A percentile compares a stretch with the other conserved stretches of the same genome.
Evolutionary conservation across 176 grass and related monocot species (phyloP).

Genomic region (Pharus latifolius): DNA sequence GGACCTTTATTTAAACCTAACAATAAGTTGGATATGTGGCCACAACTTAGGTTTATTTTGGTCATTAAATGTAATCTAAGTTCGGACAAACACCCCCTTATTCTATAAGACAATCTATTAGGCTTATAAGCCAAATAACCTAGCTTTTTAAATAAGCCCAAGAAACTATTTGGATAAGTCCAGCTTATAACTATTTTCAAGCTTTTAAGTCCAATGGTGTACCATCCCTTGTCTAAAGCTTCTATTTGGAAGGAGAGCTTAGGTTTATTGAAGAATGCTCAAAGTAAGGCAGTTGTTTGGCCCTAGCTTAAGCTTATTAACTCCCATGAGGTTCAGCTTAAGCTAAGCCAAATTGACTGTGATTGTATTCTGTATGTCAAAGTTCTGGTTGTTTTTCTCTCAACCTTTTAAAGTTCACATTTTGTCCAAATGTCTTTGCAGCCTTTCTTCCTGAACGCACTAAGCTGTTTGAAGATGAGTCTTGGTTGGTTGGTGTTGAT

Average conservation of each 20-base stretch:
- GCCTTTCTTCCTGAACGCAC: constrained; percentile 26
- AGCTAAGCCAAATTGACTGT: not conserved
- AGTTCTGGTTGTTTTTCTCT: not conserved
- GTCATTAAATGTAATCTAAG: no score
- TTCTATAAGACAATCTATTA: not conserved
- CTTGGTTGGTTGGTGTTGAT: constrained; percentile 21
- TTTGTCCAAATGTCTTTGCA: constrained; percentile 18
- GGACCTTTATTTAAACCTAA: no score
- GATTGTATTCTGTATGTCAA: constrained; percentile 1
- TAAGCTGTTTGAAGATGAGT: constrained; percentile 28
- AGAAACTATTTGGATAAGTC: not conserved
- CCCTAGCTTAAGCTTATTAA: not conserved
- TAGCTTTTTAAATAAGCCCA: not conserved
- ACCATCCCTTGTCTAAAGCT: not conserved
- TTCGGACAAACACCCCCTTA: no score
- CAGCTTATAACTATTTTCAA: constrained; percentile 3
- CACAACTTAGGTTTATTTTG: no score
- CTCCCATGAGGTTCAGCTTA: not conserved
- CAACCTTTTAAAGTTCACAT: not conserved
- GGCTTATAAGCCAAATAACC: constrained; percentile 11
- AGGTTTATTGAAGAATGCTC: not conserved
- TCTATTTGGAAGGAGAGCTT: not conserved
- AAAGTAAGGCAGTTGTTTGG: not conserved
- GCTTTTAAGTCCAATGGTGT: not conserved
- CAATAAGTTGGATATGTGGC: no score